phyloP scores from a whole-genome alignment of 331 rosid species.

The Acacia pycnantha region DNA sequence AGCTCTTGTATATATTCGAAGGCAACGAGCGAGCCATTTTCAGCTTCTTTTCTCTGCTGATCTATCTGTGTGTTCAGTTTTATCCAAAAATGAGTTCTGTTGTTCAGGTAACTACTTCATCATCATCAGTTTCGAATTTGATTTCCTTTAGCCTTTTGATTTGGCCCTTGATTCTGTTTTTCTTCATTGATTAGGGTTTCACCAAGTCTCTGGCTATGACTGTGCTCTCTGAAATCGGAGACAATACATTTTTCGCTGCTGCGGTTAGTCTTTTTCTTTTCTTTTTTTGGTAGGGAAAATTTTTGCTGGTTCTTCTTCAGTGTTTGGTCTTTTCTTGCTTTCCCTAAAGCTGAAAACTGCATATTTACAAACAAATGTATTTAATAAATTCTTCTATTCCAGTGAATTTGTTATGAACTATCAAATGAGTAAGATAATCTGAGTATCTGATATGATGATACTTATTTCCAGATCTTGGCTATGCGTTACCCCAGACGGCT shows the following conservation, averaged over 20 bases:
- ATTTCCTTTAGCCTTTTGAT: background rate
- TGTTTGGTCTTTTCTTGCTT: background rate
- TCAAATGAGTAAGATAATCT: background rate
- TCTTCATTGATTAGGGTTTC: conserved; percentile 62
- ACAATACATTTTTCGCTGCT: conserved; percentile 96
- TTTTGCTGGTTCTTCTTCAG: background rate
- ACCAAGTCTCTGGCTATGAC: conserved; percentile 96
- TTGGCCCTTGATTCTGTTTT: background rate
- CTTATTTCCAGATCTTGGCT: conserved; percentile 73
- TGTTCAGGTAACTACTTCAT: conserved; percentile 42
- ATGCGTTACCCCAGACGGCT: conserved; percentile 95
- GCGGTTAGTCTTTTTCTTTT: conserved; percentile 58
- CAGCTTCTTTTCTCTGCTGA: background rate
- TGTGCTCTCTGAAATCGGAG: conserved; percentile 98
- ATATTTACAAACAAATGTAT: too few species aligned
- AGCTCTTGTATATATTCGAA: too few species aligned
- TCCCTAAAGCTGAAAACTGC: background rate
- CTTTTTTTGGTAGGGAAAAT: background rate
- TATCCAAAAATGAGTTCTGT: conserved; percentile 52
- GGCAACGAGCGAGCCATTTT: background rate
- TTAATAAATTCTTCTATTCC: background rate
- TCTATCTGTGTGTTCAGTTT: background rate
- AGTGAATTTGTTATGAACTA: conserved; percentile 1
- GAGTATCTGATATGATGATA: conserved; percentile 6
- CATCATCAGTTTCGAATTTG: background rate